These are phyloP conservation scores for Eremothecium cymbalariae DNA, from an alignment of 1,139 yeast species.

Conservation along the genomic window DNA sequence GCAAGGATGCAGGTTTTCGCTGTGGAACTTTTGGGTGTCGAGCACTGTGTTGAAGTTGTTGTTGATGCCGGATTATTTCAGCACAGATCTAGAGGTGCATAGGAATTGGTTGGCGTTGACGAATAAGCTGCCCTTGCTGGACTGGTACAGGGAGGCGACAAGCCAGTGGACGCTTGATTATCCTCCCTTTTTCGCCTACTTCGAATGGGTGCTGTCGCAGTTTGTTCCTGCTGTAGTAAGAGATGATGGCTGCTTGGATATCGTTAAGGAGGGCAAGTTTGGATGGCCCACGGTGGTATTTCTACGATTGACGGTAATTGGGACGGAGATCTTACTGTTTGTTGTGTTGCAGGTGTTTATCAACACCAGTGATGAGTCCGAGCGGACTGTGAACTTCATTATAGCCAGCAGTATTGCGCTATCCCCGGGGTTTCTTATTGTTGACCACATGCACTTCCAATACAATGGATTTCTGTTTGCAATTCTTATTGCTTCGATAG, in stretches of 20 bases:
- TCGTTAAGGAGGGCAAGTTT: slow-evolving; percentile 57
- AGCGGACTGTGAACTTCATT: slow-evolving; percentile 48
- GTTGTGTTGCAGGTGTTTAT: slow-evolving; percentile 65
- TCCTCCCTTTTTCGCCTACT: slow-evolving; percentile 96
- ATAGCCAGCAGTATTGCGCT: slow-evolving; percentile 75
- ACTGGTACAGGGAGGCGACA: slow-evolving; percentile 82
- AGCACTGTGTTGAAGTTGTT: slow-evolving; percentile 49
- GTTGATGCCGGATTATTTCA: slow-evolving; percentile 29
- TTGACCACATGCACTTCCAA: slow-evolving; percentile 92
- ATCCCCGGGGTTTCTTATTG: slow-evolving; percentile 80
- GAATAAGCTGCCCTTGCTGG: slow-evolving; percentile 56
- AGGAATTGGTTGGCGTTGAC: slow-evolving; percentile 96
- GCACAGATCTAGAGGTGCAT: slow-evolving; percentile 93
- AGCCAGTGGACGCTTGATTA: slow-evolving; percentile 95
- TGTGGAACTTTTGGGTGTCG: slow-evolving; percentile 62
- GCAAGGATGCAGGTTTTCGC: slow-evolving; percentile 31
- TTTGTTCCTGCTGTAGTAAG: slow-evolving; percentile 59
- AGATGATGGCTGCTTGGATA: slow-evolving; percentile 70
- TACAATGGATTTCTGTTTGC: slow-evolving; percentile 93
- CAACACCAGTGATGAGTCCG: slow-evolving; percentile 38
- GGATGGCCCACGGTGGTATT: slow-evolving; percentile 73
- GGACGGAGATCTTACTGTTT: slow-evolving; percentile 67
- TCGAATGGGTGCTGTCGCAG: slow-evolving; percentile 71
- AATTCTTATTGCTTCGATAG: slow-evolving; percentile 61
- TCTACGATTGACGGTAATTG: slow-evolving; percentile 74